phyloP scores from a whole-genome alignment of 1,284 basidiomycete species.

The Singerocomus inundabilis region DNA sequence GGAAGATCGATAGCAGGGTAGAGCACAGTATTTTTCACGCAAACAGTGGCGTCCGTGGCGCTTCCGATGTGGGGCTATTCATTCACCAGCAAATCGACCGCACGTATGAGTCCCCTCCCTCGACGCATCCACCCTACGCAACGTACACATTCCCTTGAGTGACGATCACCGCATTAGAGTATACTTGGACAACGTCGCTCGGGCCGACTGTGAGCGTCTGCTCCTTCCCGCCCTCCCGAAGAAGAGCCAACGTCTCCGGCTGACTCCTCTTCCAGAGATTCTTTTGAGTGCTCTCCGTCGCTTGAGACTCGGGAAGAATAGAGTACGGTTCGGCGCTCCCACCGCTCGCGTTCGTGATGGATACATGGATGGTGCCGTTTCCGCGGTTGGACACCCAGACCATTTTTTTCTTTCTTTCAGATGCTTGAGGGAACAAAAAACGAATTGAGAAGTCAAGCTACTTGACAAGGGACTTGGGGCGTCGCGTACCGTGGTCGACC shows the following conservation, averaged over 20 bases:
- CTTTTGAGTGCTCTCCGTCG: background rate
- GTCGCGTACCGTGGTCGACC: background rate
- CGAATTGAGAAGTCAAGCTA: background rate
- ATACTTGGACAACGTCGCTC: slow-evolving; percentile 15
- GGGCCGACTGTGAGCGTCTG: slow-evolving; percentile 10
- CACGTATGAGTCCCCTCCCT: background rate
- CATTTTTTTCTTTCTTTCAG: background rate
- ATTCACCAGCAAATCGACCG: background rate
- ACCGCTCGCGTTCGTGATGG: slow-evolving; percentile 8
- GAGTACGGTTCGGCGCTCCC: background rate
- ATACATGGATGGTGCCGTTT: background rate
- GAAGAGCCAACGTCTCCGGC: slow-evolving; percentile 8
- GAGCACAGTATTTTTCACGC: no score
- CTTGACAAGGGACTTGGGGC: no score
- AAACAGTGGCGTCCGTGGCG: background rate
- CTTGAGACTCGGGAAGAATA: background rate
- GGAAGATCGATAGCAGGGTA: no score
- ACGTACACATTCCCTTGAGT: slow-evolving; percentile 5
- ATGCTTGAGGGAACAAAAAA: background rate
- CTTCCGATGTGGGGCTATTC: background rate
- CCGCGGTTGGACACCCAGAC: slow-evolving; percentile 20
- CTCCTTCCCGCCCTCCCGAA: slow-evolving; percentile 8
- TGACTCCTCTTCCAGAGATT: slow-evolving; percentile 13
- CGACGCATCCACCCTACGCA: background rate
- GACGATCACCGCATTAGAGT: slow-evolving; percentile 10